Base-by-base conservation (phyloP, 176 grass and related monocot genomes). In the Neostapfia colusana region DNA sequence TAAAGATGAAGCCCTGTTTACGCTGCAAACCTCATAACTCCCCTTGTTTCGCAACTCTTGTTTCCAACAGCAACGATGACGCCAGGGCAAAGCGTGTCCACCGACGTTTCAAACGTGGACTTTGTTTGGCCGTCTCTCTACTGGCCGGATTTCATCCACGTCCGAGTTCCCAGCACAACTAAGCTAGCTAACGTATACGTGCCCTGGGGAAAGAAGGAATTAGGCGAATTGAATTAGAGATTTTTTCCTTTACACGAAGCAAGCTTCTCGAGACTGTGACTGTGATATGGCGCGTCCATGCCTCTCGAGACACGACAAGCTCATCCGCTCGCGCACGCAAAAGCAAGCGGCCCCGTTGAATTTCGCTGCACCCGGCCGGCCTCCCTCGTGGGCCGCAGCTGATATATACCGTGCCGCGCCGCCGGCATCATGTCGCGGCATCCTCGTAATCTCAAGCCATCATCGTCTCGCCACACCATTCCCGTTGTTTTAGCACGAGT, bases 31-130 rank as follows among this genome's bases (percentile, higher is more conserved):
- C 66, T 9, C 27, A 27, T 48, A 49, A 48, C 27, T 70, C 12
- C 14, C 14, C 31, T 70, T 11, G 13, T 70, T 2, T 18, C 14
- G 46, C 14, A 18, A 49, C 3, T 26, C 31, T 31, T 31, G 31
- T 31, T 49, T 31, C 25, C 44, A 31, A 48, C 65, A 8, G 8
- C 41, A 18, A 28, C 67, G 14, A 4, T 1, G 15, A n/a, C n/a
- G 17, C 17, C 16, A 26, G 67, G 9, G 3, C 6, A 35, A 35
- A 35, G 5, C 59, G 59, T 63, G 59, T 35, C 16, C 28, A 35
- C 59, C 59, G 58, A 62, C 26, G 59, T 17, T 63, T 35, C 27
- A 63, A 63, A 63, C 27, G 59, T 35, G 27, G 59, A 63, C 59
- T 60, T 21, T 23, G 0, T 3, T 58, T 50, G n/a, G n/a, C n/a